Evolutionary conservation across 1,284 basidiomycete genomes (phyloP).

Genomic region (Singerocomus rubriflavus): DNA sequence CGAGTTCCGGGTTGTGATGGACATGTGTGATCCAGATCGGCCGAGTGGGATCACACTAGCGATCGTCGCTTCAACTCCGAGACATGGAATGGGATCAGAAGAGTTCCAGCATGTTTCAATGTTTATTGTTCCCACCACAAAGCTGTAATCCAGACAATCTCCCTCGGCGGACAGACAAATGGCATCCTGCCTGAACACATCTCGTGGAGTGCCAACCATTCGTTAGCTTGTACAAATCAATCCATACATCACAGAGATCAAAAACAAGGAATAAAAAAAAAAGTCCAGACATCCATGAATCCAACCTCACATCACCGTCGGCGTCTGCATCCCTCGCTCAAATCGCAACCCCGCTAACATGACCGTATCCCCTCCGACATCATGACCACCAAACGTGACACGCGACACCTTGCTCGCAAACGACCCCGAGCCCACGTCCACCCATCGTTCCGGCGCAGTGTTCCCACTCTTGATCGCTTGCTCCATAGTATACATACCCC

Average conservation of each 20-base stretch:
- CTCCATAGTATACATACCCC: slow-evolving; percentile 68
- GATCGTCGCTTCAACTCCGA: too few relatives aligned
- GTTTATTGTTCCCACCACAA: too few relatives aligned
- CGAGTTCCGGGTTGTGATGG: too few relatives aligned
- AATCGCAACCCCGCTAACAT: slow-evolving; percentile 26
- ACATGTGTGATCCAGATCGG: too few relatives aligned
- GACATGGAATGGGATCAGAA: too few relatives aligned
- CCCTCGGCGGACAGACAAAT: too few relatives aligned
- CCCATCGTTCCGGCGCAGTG: slow-evolving; percentile 39
- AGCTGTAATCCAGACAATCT: too few relatives aligned
- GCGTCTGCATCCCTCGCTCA: slow-evolving; percentile 10
- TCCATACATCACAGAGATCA: neutral
- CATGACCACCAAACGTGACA: slow-evolving; percentile 6
- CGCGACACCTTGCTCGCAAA: slow-evolving; percentile 55
- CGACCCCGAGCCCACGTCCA: slow-evolving; percentile 36
- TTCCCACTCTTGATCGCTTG: slow-evolving; percentile 38
- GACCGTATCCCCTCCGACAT: slow-evolving; percentile 20
- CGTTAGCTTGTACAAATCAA: slow-evolving; percentile 16
- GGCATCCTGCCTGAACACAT: too few relatives aligned
- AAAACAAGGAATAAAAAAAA: neutral
- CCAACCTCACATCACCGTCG: slow-evolving; percentile 15
- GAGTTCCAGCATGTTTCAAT: too few relatives aligned
- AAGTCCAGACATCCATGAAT: neutral
- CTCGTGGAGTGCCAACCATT: too few relatives aligned
- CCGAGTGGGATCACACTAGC: too few relatives aligned